Evolutionary conservation across 108 stramenopile genomes (phyloP), one percentile per base, ranked within the genome.

Genomic region (Licmophora abbreviata): DNA sequence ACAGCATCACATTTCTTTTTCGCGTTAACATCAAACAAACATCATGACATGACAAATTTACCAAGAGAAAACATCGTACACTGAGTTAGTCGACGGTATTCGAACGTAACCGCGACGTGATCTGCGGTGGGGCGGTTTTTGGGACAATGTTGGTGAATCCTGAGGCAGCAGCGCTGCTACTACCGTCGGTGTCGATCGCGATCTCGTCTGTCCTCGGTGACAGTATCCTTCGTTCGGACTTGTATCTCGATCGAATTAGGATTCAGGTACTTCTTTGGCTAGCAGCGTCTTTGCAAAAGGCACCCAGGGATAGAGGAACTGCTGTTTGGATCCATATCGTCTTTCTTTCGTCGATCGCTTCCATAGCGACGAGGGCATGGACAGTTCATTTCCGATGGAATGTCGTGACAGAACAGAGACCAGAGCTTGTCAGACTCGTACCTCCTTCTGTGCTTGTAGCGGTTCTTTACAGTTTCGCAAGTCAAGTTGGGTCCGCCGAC

Each of bases 201-300:
- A 44, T 21, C 8, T 44, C 43, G 8, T 44, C 43, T 44, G 43
- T 44, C 9, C 9, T 44, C 17, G 15, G 15, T 8, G 43, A 44
- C 43, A 7, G 20, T 14, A 9, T 17, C 8, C 22, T 44, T 44
- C 43, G 17, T 7, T 21, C 20, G 15, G 43, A 44, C 12, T 44
- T 44, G 22, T 44, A 15, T 18, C 43, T n/a, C 9, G 43, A 44
- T 44, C 43, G 43, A 8, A 44, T 44, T 17, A 8, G 17, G 9
- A 18, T 17, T 15, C 43, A 44, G 22, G 43, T 44, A n/a, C 15
- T 18, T 14, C 17, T 44, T 44, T 44, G 43, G 43, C 22, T 44
- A 17, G 43, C 43, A n/a, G 17, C 22, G 8, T 15, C 43, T n/a
- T 7, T 44, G 9, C 43, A 44, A 17, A 9, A 8, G 43, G 20